These are phyloP conservation scores for Striga asiatica DNA, from an alignment of 257 asterid species.

Conservation along the genomic window DNA sequence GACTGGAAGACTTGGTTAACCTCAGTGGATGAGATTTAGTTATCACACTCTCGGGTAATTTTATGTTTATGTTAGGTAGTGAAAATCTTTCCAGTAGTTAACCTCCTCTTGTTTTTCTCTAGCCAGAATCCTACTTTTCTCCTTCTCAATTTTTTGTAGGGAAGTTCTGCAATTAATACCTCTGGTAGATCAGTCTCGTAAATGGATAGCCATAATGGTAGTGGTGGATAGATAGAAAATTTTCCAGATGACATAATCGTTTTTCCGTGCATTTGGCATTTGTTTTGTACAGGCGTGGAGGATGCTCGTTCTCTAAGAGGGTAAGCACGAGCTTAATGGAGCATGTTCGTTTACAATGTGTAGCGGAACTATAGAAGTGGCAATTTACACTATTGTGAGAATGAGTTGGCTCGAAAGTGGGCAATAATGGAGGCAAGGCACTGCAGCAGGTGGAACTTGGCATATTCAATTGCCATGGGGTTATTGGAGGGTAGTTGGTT, in stretches of 20 bases:
- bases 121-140: background rate
- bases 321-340: conserved; percentile 15
- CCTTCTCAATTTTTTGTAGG: background rate
- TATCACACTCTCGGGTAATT: background rate
- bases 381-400: background rate
- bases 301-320: conserved; percentile 26
- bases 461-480: background rate
- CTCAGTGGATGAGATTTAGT: background rate
- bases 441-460: background rate
- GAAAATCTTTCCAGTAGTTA: conserved; percentile 16
- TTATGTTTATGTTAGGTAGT: background rate
- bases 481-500: background rate
- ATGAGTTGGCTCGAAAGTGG: background rate
- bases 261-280: conserved; percentile 72
- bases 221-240: conserved; percentile 35
- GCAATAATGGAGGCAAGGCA: background rate
- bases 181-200: conserved; percentile 33
- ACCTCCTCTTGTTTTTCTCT: background rate
- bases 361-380: conserved; percentile 25
- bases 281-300: conserved; percentile 71
- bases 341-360: conserved; percentile 16
- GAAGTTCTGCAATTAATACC: conserved; percentile 28
- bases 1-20: background rate
- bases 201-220: conserved; percentile 46
- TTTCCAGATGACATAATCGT: conserved; percentile 48